A percentile compares a stretch with the other conserved stretches of the same genome.
Evolutionary conservation across 2,329 filamentous ascomycete genomes (phyloP).

Genomic region (Aureobasidium leucospermi): DNA sequence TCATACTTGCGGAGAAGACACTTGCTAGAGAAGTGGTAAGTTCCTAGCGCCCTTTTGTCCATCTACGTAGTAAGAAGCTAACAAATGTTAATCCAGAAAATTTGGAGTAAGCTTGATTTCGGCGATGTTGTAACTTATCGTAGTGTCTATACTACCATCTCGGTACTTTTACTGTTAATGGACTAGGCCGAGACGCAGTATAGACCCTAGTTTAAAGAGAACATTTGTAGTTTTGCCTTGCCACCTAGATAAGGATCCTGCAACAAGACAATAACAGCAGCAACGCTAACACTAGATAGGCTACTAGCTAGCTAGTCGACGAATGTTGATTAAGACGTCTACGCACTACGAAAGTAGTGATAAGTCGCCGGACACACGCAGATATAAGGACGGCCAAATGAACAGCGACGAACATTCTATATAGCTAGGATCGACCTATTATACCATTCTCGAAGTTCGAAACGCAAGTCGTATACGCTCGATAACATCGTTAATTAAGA

Average conservation of each 20-base stretch:
- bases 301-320: neutral
- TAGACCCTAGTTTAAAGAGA: slow-evolving; percentile 12
- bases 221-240: slow-evolving; percentile 4
- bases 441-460: neutral
- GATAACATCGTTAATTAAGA: neutral
- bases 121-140: slow-evolving; percentile 8
- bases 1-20: slow-evolving; percentile 9
- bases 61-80: neutral
- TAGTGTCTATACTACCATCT: slow-evolving; percentile 10
- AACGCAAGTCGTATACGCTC: neutral
- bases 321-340: slow-evolving; percentile 3
- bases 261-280: slow-evolving; percentile 1
- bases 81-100: slow-evolving; percentile 7
- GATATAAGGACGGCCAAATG: neutral
- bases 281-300: neutral
- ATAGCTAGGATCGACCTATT: slow-evolving; percentile 3
- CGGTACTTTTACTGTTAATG: slow-evolving; percentile 11
- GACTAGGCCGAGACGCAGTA: slow-evolving; percentile 14
- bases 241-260: neutral
- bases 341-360: slow-evolving; percentile 8
- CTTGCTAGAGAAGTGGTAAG: slow-evolving; percentile 12
- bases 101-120: slow-evolving; percentile 10
- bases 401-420: neutral
- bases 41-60: neutral
- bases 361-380: slow-evolving; percentile 1